Conservation (phyloP, 192 early-diverging fungal genomes). For the Backusella luteola region DNA sequence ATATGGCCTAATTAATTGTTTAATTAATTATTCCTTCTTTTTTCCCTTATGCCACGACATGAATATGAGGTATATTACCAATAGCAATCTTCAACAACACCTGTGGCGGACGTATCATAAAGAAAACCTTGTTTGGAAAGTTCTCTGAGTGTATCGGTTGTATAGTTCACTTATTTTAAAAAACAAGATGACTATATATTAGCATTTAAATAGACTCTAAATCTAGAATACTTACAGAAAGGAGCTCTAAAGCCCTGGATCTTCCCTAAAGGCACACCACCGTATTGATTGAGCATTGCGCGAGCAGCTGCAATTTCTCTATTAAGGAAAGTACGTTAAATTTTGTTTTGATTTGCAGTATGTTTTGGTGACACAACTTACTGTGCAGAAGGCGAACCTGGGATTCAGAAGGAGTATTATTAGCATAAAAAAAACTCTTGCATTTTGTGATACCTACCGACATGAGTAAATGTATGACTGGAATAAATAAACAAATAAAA, state of each 20-base stretch:
- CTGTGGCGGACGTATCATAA: constrained; percentile 57
- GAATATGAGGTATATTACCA: constrained; percentile 39
- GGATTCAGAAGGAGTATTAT: background rate
- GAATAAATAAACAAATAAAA: background rate
- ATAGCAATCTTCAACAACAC: constrained; percentile 42
- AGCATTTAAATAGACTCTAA: background rate
- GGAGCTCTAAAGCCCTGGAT: constrained; percentile 65
- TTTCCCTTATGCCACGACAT: background rate
- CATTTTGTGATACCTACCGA: constrained; percentile 22
- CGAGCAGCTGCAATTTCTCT: constrained; percentile 45
- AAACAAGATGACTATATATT: background rate
- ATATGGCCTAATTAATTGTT: constrained; percentile 47
- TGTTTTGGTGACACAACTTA: constrained; percentile 18
- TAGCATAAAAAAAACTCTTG: background rate
- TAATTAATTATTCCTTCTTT: background rate
- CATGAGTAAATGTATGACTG: constrained; percentile 39
- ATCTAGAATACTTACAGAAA: constrained; percentile 36
- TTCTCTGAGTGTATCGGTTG: constrained; percentile 42
- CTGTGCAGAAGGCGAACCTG: constrained; percentile 32
- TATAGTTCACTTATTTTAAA: constrained; percentile 42
- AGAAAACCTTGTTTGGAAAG: constrained; percentile 44
- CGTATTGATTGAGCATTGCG: constrained; percentile 48
- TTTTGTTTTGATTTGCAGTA: background rate
- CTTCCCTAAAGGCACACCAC: constrained; percentile 58
- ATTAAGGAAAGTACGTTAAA: constrained; percentile 4